A percentile compares a stretch with the other conserved stretches of the same genome.
Conservation (phyloP, 345 rosid species). For the Microthlaspi erraticum region DNA sequence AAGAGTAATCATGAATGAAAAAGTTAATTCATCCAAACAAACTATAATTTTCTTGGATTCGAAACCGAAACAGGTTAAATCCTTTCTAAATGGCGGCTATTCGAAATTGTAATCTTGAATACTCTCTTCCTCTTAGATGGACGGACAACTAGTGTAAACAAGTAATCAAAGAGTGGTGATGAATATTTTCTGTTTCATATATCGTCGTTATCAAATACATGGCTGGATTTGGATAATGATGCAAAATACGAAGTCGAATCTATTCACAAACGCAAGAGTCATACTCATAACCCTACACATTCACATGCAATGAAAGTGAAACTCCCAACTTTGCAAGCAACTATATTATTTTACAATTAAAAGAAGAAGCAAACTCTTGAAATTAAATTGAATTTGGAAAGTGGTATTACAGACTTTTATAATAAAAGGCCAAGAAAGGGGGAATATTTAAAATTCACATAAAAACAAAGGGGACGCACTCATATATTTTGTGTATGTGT, state of each 20-base stretch:
- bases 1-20: too few relatives aligned
- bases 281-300: conserved; percentile 39
- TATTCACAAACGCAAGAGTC: conserved; percentile 38
- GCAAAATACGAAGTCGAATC: conserved; percentile 38
- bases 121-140: neutral
- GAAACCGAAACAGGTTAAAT: too few relatives aligned
- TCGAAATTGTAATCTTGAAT: neutral
- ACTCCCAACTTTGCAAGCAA: conserved; percentile 45
- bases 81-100: too few relatives aligned
- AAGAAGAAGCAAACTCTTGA: neutral
- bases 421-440: conserved; percentile 33
- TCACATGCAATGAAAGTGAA: conserved; percentile 45
- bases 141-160: neutral
- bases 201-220: conserved; percentile 24
- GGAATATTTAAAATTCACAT: conserved; percentile 43
- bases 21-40: too few relatives aligned
- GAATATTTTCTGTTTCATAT: neutral
- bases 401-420: neutral
- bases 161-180: neutral
- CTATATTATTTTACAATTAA: neutral
- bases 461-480: conserved; percentile 37
- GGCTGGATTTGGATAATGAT: conserved; percentile 39
- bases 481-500: conserved; percentile 19
- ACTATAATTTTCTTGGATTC: too few relatives aligned
- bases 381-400: conserved; percentile 15